Evolutionary conservation across 169 alveolate genomes (phyloP).

Genomic region (Babesia ovata): DNA sequence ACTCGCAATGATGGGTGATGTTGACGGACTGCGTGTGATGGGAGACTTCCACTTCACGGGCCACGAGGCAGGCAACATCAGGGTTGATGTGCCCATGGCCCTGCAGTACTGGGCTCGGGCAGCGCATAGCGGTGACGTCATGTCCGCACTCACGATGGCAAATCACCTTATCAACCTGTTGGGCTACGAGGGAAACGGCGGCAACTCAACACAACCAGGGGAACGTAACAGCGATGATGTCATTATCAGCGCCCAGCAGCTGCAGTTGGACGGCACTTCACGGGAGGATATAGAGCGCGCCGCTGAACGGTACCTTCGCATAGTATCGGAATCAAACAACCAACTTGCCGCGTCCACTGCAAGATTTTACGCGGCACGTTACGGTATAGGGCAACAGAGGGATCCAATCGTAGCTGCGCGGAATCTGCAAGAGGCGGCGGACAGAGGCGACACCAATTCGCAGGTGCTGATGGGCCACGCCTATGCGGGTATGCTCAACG

Average conservation of each 20-base stretch:
- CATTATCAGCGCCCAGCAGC: not conserved
- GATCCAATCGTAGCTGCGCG: slow-evolving; percentile 80
- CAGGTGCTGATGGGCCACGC: slow-evolving; percentile 85
- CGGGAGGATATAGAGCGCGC: slow-evolving; percentile 16
- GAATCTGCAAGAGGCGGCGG: slow-evolving; percentile 80
- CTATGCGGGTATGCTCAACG: slow-evolving; percentile 82
- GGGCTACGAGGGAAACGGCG: slow-evolving; percentile 41
- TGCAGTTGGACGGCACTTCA: not conserved
- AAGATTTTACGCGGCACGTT: slow-evolving; percentile 68
- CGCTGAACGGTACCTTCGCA: slow-evolving; percentile 63
- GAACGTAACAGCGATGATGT: slow-evolving; percentile 19
- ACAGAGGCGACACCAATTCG: slow-evolving; percentile 82
- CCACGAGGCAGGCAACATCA: slow-evolving; percentile 73
- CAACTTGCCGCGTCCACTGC: slow-evolving; percentile 66
- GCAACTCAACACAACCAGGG: not conserved
- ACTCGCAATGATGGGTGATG: slow-evolving; percentile 75
- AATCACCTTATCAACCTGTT: slow-evolving; percentile 59
- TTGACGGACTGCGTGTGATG: slow-evolving; percentile 80
- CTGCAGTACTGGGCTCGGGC: slow-evolving; percentile 82
- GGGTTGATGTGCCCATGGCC: slow-evolving; percentile 78
- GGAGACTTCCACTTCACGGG: slow-evolving; percentile 85
- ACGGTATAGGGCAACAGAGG: slow-evolving; percentile 78
- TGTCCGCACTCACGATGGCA: slow-evolving; percentile 86
- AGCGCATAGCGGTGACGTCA: slow-evolving; percentile 85
- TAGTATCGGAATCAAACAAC: slow-evolving; percentile 38